Percentiles rank a stretch among this genome's conserved stretches.
phyloP scores from a whole-genome alignment of 805 yeast species.

The Kazachstania africana region DNA sequence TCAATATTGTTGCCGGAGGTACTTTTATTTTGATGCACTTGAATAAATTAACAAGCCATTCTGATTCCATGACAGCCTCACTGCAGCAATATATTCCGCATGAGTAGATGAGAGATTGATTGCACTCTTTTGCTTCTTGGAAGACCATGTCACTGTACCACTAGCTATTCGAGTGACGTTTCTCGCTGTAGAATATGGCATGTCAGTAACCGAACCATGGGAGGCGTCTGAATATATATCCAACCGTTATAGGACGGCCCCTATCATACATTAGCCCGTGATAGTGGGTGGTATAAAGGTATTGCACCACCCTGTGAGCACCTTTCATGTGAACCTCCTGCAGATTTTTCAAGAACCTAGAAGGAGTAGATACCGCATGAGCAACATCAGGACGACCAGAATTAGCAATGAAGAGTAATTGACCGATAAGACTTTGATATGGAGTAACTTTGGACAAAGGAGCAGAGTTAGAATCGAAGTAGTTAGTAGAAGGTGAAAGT shows the following conservation, averaged over 20 bases:
- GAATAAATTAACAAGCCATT: conserved; percentile 3
- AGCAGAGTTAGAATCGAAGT: background rate
- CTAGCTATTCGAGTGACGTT: background rate
- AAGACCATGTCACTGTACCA: conserved; percentile 4
- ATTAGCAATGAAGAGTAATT: conserved; percentile 2
- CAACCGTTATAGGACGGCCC: background rate
- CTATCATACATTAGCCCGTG: conserved; percentile 1
- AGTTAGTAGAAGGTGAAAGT: background rate
- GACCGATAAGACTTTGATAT: conserved; percentile 3
- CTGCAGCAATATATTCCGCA: conserved; percentile 6
- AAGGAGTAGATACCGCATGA: conserved; percentile 1
- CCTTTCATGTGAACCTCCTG: conserved; percentile 2
- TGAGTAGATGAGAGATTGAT: conserved; percentile 6
- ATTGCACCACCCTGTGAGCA: conserved; percentile 3
- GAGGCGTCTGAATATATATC: background rate
- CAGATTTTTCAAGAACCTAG: conserved; percentile 3
- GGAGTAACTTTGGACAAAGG: background rate
- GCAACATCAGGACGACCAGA: conserved; percentile 5
- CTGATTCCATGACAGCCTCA: conserved; percentile 4
- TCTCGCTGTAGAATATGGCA: background rate
- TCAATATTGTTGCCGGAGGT: conserved; percentile 23
- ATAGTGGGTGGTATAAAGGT: conserved; percentile 4
- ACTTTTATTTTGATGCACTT: conserved; percentile 1
- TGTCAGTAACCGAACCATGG: background rate
- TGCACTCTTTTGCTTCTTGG: conserved; percentile 15